phyloP scores from a whole-genome alignment of 305 asterid genomes.

The Stenogyne calaminthoides region DNA sequence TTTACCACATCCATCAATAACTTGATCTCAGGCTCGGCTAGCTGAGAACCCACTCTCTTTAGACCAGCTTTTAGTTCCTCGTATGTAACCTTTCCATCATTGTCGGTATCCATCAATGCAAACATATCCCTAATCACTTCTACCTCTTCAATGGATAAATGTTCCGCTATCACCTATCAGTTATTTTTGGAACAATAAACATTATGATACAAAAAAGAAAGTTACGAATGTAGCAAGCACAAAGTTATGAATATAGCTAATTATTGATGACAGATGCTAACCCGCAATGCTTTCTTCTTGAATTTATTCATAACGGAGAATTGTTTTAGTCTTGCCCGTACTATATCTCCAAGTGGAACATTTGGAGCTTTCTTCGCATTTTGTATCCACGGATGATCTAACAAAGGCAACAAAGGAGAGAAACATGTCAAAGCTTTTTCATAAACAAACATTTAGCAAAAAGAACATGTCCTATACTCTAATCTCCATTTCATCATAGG shows the following conservation, averaged over 20 bases:
- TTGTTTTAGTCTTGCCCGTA: constrained; percentile 87
- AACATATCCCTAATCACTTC: constrained; percentile 97
- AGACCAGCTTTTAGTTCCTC: constrained; percentile 90
- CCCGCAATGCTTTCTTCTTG: constrained; percentile 93
- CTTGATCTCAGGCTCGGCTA: constrained; percentile 95
- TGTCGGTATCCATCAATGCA: constrained; percentile 85
- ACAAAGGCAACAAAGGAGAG: constrained; percentile 28
- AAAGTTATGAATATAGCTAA: neutral
- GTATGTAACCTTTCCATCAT: constrained; percentile 86
- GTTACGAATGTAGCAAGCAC: neutral
- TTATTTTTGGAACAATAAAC: constrained; percentile 23
- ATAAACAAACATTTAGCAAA: constrained; percentile 20
- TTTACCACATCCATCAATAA: constrained; percentile 96
- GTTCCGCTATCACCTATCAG: constrained; percentile 88
- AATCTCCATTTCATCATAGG: constrained; percentile 10
- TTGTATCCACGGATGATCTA: constrained; percentile 96
- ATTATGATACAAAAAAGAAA: neutral
- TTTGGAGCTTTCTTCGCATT: constrained; percentile 85
- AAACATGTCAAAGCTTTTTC: constrained; percentile 21
- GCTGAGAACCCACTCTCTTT: constrained; percentile 92
- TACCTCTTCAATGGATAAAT: constrained; percentile 86
- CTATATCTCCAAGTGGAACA: constrained; percentile 92
- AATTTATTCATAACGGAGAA: constrained; percentile 90
- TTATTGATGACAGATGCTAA: constrained; percentile 39
- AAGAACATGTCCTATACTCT: neutral